Conservation (phyloP, 257 asterid species). For the Solanum boliviense region DNA sequence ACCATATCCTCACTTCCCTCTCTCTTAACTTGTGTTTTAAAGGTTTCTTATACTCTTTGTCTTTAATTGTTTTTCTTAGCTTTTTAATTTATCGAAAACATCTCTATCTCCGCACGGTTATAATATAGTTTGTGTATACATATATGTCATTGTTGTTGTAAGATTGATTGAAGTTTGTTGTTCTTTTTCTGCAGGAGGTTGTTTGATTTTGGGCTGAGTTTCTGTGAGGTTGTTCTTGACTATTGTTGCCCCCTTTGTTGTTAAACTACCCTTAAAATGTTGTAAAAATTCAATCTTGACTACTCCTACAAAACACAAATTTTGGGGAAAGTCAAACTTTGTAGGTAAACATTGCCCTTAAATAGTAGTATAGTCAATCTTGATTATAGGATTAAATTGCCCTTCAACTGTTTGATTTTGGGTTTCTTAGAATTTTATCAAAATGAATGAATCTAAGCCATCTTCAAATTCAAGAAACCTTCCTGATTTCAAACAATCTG, state of each 20-base stretch:
- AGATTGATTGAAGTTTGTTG: background rate
- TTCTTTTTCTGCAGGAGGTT: background rate
- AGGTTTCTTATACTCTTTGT: background rate
- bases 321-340: background rate
- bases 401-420: background rate
- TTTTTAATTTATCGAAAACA: background rate
- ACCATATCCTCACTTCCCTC: background rate
- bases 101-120: fast-evolving
- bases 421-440: background rate
- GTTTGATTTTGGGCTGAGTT: background rate
- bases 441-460: conserved; percentile 46
- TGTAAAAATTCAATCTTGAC: background rate
- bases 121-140: too few species aligned
- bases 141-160: background rate
- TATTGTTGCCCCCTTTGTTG: background rate
- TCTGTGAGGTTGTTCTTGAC: background rate
- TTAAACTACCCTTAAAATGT: background rate
- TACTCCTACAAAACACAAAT: background rate
- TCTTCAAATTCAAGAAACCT: conserved; percentile 41
- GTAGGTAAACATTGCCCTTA: background rate
- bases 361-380: background rate
- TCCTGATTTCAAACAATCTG: conserved; percentile 74
- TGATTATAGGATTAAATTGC: background rate
- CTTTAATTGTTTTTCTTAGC: background rate
- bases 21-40: background rate